These are phyloP conservation scores for Lipomyces orientalis DNA, from an alignment of 805 yeast species.

Conservation along the genomic window DNA sequence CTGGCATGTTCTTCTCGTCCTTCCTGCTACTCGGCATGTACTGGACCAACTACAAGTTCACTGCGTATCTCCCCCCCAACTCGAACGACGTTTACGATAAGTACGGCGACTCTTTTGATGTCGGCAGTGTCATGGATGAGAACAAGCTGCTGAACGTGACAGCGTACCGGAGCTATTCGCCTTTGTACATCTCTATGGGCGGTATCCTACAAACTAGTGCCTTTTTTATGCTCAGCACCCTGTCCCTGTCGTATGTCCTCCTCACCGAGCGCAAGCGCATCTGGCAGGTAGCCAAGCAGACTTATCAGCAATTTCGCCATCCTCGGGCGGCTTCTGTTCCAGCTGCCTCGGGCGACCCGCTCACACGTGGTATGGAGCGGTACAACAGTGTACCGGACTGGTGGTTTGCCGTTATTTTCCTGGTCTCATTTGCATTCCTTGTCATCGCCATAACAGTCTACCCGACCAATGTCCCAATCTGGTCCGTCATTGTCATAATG, in stretches of 20 bases:
- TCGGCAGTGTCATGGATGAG: conserved; percentile 53
- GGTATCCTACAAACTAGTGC: conserved; percentile 64
- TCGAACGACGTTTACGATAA: conserved; percentile 59
- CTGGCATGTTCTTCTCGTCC: conserved; percentile 45
- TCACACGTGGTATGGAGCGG: conserved; percentile 58
- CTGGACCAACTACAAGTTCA: conserved; percentile 34
- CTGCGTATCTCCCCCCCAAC: conserved; percentile 50
- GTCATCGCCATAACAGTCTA: conserved; percentile 48
- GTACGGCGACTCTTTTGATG: conserved; percentile 55
- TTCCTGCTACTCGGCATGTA: conserved; percentile 49
- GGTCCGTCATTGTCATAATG: conserved; percentile 65
- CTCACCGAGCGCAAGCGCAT: conserved; percentile 27
- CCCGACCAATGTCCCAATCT: conserved; percentile 61
- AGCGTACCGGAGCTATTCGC: conserved; percentile 61
- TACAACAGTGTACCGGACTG: conserved; percentile 68
- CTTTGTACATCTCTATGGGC: conserved; percentile 71
- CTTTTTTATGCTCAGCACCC: conserved; percentile 61
- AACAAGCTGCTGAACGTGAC: conserved; percentile 53
- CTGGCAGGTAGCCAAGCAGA: conserved; percentile 45
- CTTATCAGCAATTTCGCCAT: conserved; percentile 56
- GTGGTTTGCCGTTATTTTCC: conserved; percentile 46
- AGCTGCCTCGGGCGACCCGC: conserved; percentile 44
- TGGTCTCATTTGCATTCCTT: conserved; percentile 46
- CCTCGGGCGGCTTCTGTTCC: no score
- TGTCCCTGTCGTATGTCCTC: conserved; percentile 53